Conservation (phyloP, 768 basidiomycete species). For the Amanita rubescens region DNA sequence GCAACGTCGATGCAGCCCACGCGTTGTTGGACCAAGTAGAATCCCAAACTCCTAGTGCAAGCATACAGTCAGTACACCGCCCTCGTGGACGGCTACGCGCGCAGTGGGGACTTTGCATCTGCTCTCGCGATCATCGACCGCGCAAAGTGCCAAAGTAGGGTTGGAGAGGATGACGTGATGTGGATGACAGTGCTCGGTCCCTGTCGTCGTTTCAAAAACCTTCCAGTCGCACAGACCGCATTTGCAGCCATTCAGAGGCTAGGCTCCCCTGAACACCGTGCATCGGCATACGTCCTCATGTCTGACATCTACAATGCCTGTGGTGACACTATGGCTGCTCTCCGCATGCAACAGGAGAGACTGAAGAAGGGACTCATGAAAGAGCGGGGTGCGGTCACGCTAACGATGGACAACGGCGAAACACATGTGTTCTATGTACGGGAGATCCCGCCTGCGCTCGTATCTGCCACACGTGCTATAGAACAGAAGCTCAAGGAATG, state of each 20-base stretch:
- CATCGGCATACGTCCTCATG: slow-evolving; percentile 19
- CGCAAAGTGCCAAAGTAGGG: slow-evolving; percentile 15
- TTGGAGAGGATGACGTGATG: slow-evolving; percentile 19
- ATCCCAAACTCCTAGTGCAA: slow-evolving; percentile 12
- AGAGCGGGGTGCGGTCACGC: slow-evolving; percentile 16
- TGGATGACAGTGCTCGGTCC: slow-evolving; percentile 19
- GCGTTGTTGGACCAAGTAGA: slow-evolving; percentile 18
- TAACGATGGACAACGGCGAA: slow-evolving; percentile 17
- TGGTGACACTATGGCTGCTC: slow-evolving; percentile 15
- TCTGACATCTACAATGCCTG: slow-evolving; percentile 16
- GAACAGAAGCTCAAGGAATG: slow-evolving; percentile 18
- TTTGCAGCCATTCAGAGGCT: slow-evolving; percentile 17
- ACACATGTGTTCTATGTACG: slow-evolving; percentile 18
- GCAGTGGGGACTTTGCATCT: slow-evolving; percentile 17
- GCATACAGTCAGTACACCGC: slow-evolving; percentile 17
- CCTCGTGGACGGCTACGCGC: slow-evolving; percentile 17
- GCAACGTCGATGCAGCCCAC: slow-evolving; percentile 18
- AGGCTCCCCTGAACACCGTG: slow-evolving; percentile 17
- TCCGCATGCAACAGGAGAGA: slow-evolving; percentile 16
- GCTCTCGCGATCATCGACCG: slow-evolving; percentile 18
- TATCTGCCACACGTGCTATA: slow-evolving; percentile 14
- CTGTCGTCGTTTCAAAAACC: slow-evolving; percentile 19
- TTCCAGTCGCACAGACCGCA: slow-evolving; percentile 17
- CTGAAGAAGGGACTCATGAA: slow-evolving; percentile 14
- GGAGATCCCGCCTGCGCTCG: slow-evolving; percentile 17